phyloP scores from a whole-genome alignment of 306 rosid genomes.

The Gastrolobium villosum region DNA sequence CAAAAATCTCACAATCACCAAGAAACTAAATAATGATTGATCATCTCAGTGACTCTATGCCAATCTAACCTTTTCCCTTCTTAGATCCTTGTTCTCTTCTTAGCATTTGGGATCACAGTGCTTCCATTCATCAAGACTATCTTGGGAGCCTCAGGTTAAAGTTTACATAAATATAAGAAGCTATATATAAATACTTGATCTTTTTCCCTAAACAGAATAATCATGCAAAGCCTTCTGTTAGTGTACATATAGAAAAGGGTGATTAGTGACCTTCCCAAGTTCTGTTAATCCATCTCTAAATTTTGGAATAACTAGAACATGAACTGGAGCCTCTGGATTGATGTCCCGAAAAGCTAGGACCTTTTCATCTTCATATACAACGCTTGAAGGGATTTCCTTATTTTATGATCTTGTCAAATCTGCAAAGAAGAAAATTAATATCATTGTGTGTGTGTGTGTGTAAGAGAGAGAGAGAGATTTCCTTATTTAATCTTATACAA shows the following conservation, averaged over 20 bases:
- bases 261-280: conserved; percentile 71
- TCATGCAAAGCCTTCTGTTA: too few relatives aligned
- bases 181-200: background rate
- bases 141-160: too few relatives aligned
- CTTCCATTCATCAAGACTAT: too few relatives aligned
- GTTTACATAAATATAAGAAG: too few relatives aligned
- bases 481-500: background rate
- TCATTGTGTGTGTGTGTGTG: background rate
- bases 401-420: conserved; percentile 93
- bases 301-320: conserved; percentile 88
- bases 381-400: conserved; percentile 89
- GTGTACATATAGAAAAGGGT: conserved; percentile 24
- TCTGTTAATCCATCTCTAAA: conserved; percentile 83
- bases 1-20: background rate
- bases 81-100: background rate
- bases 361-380: conserved; percentile 80
- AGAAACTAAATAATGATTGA: background rate
- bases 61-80: background rate
- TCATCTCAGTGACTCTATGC: background rate
- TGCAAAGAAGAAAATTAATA: conserved; percentile 44
- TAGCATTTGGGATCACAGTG: background rate
- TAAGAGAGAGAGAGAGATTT: background rate
- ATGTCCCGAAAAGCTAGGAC: conserved; percentile 89
- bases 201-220: too few relatives aligned
- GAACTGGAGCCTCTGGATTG: conserved; percentile 92